Conservation (phyloP, 2,329 filamentous ascomycete species). For the Pseudocercospora macadamiae region DNA sequence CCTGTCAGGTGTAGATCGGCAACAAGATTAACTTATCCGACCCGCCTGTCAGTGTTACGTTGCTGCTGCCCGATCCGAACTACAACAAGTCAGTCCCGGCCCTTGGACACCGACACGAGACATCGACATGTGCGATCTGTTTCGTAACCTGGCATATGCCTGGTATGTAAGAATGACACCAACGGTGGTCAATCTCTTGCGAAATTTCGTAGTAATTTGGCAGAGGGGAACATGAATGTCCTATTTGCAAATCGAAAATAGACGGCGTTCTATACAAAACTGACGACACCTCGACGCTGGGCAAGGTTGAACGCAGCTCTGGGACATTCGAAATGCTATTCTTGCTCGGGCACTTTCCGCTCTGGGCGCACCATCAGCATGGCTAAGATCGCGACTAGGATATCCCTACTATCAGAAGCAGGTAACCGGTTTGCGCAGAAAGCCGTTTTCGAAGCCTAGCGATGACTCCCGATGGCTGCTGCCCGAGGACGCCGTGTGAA, state of each 20-base stretch:
- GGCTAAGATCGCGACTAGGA: slow-evolving; percentile 2
- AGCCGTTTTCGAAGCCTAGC: slow-evolving; percentile 10
- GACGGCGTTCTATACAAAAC: slow-evolving; percentile 1
- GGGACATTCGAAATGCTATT: slow-evolving; percentile 19
- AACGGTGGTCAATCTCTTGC: not conserved
- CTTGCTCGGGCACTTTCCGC: slow-evolving; percentile 15
- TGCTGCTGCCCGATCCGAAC: not conserved
- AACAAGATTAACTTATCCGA: not conserved
- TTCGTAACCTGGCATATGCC: not conserved
- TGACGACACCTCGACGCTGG: slow-evolving; percentile 1
- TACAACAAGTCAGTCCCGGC: not conserved
- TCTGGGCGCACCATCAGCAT: not conserved
- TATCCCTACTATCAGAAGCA: slow-evolving; percentile 10
- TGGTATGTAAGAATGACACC: not conserved
- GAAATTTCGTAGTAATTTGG: not conserved
- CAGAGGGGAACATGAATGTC: no score
- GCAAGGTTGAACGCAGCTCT: slow-evolving; percentile 15
- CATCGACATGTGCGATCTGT: not conserved
- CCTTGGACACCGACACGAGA: not conserved
- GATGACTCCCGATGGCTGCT: slow-evolving; percentile 14
- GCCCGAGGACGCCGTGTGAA: slow-evolving; percentile 4
- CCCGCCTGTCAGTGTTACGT: slow-evolving; percentile 3
- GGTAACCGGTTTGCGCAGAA: slow-evolving; percentile 12
- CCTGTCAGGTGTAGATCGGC: slow-evolving; percentile 2
- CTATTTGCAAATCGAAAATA: slow-evolving; percentile 6